These are phyloP conservation scores for Arctium lappa DNA, from an alignment of 129 eudicot species.

Conservation along the genomic window DNA sequence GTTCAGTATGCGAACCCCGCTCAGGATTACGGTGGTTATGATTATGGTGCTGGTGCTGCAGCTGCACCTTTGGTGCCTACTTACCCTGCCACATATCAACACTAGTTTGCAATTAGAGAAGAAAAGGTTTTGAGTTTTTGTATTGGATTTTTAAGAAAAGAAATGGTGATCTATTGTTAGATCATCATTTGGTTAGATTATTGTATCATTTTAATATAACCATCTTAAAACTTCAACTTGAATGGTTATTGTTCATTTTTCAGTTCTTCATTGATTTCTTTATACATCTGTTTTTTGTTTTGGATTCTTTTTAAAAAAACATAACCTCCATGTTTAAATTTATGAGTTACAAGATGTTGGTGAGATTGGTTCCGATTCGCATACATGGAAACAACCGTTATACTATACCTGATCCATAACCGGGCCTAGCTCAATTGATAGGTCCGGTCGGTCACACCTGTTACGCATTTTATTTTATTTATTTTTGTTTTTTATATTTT, in stretches of 20 bases:
- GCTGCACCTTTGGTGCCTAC: neutral
- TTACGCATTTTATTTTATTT: neutral
- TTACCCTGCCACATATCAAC: neutral
- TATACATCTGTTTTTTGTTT: neutral
- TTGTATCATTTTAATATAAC: neutral
- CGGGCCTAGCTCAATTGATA: neutral
- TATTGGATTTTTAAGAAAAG: neutral
- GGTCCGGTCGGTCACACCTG: neutral
- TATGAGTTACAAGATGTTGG: neutral
- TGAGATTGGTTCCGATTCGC: neutral
- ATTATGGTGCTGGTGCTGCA: neutral
- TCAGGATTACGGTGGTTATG: neutral
- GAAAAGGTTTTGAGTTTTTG: neutral
- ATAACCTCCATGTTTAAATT: neutral
- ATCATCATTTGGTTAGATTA: neutral
- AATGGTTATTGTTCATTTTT: neutral
- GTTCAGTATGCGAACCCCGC: slow-evolving; percentile 19
- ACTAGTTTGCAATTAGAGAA: neutral
- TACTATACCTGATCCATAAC: neutral
- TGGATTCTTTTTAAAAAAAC: neutral
- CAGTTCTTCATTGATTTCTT: neutral
- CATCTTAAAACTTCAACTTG: neutral
- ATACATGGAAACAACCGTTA: neutral
- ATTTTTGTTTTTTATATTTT: too few species aligned
- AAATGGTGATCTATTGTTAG: neutral